Conservation (phyloP, 305 asterid species). For the Fraxinus angustifolia region DNA sequence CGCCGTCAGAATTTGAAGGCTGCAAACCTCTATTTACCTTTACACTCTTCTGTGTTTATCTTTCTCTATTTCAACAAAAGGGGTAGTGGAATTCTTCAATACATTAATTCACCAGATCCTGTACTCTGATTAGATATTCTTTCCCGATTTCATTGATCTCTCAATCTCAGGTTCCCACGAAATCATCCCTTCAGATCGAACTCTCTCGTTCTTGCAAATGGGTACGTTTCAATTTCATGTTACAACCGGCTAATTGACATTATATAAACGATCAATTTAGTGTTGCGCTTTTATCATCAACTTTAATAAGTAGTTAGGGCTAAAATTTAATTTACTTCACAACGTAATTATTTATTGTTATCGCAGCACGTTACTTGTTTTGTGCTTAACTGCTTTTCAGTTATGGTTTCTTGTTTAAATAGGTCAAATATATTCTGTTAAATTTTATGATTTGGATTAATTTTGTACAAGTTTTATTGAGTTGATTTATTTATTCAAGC, state of each 20-base stretch:
- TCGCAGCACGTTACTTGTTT: background rate
- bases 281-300: slow-evolving; percentile 14
- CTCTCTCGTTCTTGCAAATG: slow-evolving; percentile 19
- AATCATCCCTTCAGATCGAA: slow-evolving; percentile 19
- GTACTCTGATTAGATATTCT: slow-evolving; percentile 10
- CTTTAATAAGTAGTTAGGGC: slow-evolving; percentile 17
- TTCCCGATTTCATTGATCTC: slow-evolving; percentile 20
- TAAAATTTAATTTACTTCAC: background rate
- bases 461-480: background rate
- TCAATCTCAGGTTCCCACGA: background rate
- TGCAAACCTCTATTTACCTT: background rate
- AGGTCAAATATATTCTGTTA: slow-evolving; percentile 18
- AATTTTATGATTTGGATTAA: slow-evolving; percentile 15
- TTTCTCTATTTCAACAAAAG: background rate
- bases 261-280: slow-evolving; percentile 1
- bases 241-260: background rate
- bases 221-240: slow-evolving; percentile 20
- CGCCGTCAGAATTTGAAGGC: background rate
- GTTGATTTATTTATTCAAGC: slow-evolving; percentile 5
- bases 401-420: slow-evolving; percentile 16
- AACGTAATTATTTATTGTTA: background rate
- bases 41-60: slow-evolving; percentile 6
- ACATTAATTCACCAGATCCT: slow-evolving; percentile 5
- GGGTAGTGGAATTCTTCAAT: background rate
- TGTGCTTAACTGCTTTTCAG: slow-evolving; percentile 20